Evolutionary conservation across 148 eudicot species (phyloP).

Genomic region (Linanthus parryae): DNA sequence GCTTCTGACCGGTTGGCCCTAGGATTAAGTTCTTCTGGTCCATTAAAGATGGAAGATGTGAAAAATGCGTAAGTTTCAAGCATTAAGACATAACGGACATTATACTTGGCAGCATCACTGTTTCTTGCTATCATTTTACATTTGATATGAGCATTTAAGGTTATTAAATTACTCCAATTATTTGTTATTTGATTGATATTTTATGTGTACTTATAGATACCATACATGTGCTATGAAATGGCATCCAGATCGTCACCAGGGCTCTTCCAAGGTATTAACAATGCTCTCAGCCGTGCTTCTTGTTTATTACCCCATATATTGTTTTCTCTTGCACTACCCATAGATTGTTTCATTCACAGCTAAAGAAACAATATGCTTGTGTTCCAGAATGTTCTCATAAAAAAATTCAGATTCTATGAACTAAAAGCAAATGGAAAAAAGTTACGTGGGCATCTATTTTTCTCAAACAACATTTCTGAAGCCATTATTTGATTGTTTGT

Average conservation of each 20-base stretch:
- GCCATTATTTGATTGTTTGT: too few species aligned
- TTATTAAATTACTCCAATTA: not conserved
- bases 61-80: slow-evolving; percentile 70
- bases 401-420: too few species aligned
- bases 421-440: too few species aligned
- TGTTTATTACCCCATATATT: too few species aligned
- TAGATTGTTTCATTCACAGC: too few species aligned
- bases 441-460: too few species aligned
- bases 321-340: too few species aligned
- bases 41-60: slow-evolving; percentile 74
- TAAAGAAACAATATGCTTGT: too few species aligned
- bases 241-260: slow-evolving; percentile 96
- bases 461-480: too few species aligned
- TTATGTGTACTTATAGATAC: slow-evolving; percentile 39
- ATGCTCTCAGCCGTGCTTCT: too few species aligned
- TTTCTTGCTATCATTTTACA: not conserved
- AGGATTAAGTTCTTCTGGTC: slow-evolving; percentile 78
- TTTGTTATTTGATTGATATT: slow-evolving; percentile 8
- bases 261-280: slow-evolving; percentile 67
- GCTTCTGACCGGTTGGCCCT: slow-evolving; percentile 57
- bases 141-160: not conserved
- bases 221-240: slow-evolving; percentile 88
- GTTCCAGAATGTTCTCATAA: too few species aligned
- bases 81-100: slow-evolving; percentile 1
- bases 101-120: not conserved